These are phyloP conservation scores for Teunomyces kruisii DNA, from an alignment of 805 yeast genomes.

Conservation along the genomic window DNA sequence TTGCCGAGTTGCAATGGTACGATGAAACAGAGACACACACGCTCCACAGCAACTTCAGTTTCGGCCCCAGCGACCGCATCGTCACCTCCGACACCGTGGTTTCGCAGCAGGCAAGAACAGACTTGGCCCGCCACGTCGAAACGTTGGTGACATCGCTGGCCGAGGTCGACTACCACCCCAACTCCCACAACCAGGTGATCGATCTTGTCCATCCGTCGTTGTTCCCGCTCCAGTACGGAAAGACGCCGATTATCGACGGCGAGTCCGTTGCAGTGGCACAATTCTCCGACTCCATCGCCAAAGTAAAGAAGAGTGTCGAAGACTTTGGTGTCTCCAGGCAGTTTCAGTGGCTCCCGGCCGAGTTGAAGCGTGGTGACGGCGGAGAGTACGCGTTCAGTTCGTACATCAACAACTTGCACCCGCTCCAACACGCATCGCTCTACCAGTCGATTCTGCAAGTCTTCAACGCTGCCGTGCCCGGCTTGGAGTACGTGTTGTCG, in stretches of 20 bases:
- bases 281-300: background rate
- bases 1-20: conserved; percentile 15
- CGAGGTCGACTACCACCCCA: conserved; percentile 13
- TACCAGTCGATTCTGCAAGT: conserved; percentile 30
- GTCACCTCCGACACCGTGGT: conserved; percentile 7
- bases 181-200: conserved; percentile 11
- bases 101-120: background rate
- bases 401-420: conserved; percentile 43
- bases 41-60: conserved; percentile 2
- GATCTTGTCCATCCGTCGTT: conserved; percentile 22
- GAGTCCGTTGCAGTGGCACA: background rate
- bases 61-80: conserved; percentile 8
- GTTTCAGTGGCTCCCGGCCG: conserved; percentile 16
- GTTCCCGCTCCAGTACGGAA: conserved; percentile 15
- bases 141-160: conserved; percentile 3
- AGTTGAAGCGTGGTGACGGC: conserved; percentile 4
- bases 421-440: conserved; percentile 18
- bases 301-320: conserved; percentile 3
- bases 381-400: conserved; percentile 28
- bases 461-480: conserved; percentile 31
- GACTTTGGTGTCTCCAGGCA: conserved; percentile 8
- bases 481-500: conserved; percentile 26
- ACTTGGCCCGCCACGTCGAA: background rate
- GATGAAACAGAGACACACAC: conserved; percentile 6
- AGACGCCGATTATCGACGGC: conserved; percentile 4